Evolutionary conservation across 805 yeast genomes (phyloP), one percentile per base, ranked within the genome.

Genomic region (Jamesozyma jinghongensis): DNA sequence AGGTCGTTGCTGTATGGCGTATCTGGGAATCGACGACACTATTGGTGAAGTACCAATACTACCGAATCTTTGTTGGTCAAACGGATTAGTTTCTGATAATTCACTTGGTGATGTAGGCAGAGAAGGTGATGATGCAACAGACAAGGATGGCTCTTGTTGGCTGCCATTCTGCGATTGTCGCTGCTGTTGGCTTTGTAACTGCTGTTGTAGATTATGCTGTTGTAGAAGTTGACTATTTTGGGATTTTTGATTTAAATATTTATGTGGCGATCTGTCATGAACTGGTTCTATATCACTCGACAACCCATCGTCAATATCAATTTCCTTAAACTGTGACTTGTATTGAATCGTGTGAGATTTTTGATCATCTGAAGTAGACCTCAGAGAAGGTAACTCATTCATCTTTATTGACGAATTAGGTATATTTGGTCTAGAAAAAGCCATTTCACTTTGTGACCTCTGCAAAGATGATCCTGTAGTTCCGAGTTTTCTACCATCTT

Each of bases 271-370:
- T 18, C 16, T 29, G 22, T 37, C 36, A 13, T 33, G 14, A n/a
- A 25, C 32, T 12, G 58, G 65, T 38, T 63, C 67, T 19, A 57
- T 54, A 42, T 61, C 67, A 42, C 65, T 61, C 2, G 65, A 59
- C n/a, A 63, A 42, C 3, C 64, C 67, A 46, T 61, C 67, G 30
- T 61, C 63, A 6, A 61, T 49, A 36, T 61, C 60, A 14, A 61
- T 36, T 35, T 60, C 65, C 42, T 56, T 57, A 34, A 54, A 60
- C 33, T 54, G 51, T 4, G 51, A 43, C 16, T 45, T 31, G 25
- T 36, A 34, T 27, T 38, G 42, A 17, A 44, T 3, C 34, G 48
- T 25, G 8, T 32, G 31, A 16, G 26, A 18, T 14, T 34, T 32
- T 12, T 43, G 42, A 11, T 39, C 40, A 18, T 40, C 33, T 16